A percentile compares a stretch with the other conserved stretches of the same genome.
These are phyloP conservation scores for Penicillium manginii DNA, from an alignment of 495 filamentous ascomycete genomes.

Conservation along the genomic window DNA sequence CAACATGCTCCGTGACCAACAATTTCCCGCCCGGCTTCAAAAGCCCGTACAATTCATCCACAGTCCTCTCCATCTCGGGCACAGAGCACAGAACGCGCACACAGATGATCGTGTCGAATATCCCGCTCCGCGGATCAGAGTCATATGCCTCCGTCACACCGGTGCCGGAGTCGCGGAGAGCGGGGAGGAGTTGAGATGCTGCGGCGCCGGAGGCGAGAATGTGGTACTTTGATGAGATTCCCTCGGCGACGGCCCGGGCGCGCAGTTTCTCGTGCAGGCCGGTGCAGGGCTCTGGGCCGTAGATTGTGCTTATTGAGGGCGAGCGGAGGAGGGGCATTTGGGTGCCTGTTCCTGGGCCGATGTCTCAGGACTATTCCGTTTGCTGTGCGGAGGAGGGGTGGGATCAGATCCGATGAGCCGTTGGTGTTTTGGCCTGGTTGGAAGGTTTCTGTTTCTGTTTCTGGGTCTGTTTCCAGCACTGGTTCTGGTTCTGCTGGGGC, in stretches of 20 bases:
- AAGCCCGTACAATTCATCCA: slow-evolving; percentile 60
- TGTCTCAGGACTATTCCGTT: slow-evolving; percentile 49
- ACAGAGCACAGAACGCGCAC: slow-evolving; percentile 76
- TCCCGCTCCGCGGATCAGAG: slow-evolving; percentile 27
- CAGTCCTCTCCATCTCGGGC: slow-evolving; percentile 61
- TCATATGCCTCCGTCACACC: slow-evolving; percentile 17
- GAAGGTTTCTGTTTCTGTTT: slow-evolving; percentile 3
- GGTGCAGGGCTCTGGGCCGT: slow-evolving; percentile 69
- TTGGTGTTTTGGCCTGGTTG: slow-evolving; percentile 9
- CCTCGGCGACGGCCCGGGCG: slow-evolving; percentile 46
- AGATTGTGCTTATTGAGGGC: slow-evolving; percentile 57
- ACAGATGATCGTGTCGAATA: slow-evolving; percentile 70
- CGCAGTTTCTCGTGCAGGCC: slow-evolving; percentile 57
- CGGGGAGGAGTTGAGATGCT: slow-evolving; percentile 45
- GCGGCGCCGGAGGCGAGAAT: slow-evolving; percentile 66
- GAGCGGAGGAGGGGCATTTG: slow-evolving; percentile 50
- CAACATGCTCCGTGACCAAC: slow-evolving; percentile 76
- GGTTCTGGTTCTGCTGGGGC: background rate
- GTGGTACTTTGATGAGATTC: slow-evolving; percentile 63
- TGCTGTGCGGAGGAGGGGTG: slow-evolving; percentile 39
- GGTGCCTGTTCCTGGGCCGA: slow-evolving; percentile 54
- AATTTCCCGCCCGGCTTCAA: slow-evolving; percentile 69
- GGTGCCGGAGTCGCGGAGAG: slow-evolving; percentile 47
- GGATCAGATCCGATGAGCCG: slow-evolving; percentile 42
- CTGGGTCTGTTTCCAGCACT: background rate